These are phyloP conservation scores for Quercus ilex DNA, from an alignment of 306 rosid genomes.

Conservation along the genomic window DNA sequence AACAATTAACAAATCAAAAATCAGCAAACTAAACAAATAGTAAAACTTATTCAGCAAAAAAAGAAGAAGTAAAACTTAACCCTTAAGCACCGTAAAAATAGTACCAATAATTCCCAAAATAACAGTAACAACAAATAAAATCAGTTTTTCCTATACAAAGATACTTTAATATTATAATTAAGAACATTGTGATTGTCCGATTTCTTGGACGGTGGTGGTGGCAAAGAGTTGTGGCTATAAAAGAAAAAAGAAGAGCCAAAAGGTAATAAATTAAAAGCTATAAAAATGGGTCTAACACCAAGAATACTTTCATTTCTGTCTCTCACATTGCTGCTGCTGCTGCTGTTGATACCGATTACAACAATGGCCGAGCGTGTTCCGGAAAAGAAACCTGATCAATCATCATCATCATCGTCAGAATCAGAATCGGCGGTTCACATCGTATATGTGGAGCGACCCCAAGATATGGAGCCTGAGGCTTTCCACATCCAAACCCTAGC, in stretches of 20 bases:
- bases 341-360: conserved; percentile 10
- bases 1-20: no score
- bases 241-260: not conserved
- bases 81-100: not conserved
- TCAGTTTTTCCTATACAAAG: no score
- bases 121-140: no score
- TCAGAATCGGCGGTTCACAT: conserved; percentile 64
- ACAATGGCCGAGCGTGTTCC: conserved; percentile 51
- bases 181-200: no score
- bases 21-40: no score
- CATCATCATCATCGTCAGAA: conserved; percentile 6
- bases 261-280: not conserved
- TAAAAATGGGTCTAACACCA: not conserved
- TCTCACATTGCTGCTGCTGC: not conserved
- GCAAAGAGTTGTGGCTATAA: not conserved
- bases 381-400: not conserved
- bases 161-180: no score
- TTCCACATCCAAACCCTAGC: conserved; percentile 84
- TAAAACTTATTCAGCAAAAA: no score
- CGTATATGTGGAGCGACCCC: conserved; percentile 70
- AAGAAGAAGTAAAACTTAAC: not conserved
- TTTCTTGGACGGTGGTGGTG: not conserved
- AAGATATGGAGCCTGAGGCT: conserved; percentile 65
- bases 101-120: no score
- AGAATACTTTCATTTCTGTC: not conserved